phyloP scores from a whole-genome alignment of 2,329 filamentous ascomycete species.

The Chaetomium sp. region DNA sequence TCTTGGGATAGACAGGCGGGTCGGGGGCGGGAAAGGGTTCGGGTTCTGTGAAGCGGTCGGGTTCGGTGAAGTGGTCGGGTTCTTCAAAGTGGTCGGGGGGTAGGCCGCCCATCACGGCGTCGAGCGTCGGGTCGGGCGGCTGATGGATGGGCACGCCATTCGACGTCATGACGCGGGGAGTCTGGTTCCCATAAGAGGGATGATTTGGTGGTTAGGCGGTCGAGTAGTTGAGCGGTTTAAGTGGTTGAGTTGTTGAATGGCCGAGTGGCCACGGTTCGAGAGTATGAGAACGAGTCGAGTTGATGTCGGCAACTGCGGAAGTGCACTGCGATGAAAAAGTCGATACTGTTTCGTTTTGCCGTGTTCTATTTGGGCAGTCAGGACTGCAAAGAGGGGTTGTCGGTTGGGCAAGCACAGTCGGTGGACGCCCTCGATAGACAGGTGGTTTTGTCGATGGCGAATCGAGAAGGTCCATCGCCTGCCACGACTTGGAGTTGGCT shows the following conservation, averaged over 20 bases:
- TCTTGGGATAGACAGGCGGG: slow-evolving; percentile 35
- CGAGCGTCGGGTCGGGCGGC: slow-evolving; percentile 18
- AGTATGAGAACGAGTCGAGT: too few relatives aligned
- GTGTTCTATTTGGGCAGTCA: neutral
- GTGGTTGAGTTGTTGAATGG: neutral
- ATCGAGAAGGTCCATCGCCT: neutral
- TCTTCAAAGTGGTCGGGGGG: slow-evolving; percentile 27
- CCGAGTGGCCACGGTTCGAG: too few relatives aligned
- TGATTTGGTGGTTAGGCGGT: neutral
- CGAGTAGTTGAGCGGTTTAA: neutral
- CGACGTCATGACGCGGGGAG: slow-evolving; percentile 18
- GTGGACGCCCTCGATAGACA: too few relatives aligned
- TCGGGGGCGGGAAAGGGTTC: slow-evolving; percentile 34
- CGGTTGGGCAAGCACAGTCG: neutral
- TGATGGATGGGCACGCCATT: slow-evolving; percentile 28
- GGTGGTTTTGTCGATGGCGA: neutral
- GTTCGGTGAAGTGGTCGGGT: slow-evolving; percentile 28
- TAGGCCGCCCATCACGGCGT: slow-evolving; percentile 34
- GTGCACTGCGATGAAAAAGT: neutral
- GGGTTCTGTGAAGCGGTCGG: slow-evolving; percentile 27
- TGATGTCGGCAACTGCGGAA: neutral
- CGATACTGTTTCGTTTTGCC: neutral
- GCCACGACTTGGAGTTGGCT: too few relatives aligned
- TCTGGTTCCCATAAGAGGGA: slow-evolving; percentile 13
- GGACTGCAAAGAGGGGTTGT: neutral